These are phyloP conservation scores for Prunus persica DNA, from an alignment of 306 rosid species.

Conservation along the genomic window DNA sequence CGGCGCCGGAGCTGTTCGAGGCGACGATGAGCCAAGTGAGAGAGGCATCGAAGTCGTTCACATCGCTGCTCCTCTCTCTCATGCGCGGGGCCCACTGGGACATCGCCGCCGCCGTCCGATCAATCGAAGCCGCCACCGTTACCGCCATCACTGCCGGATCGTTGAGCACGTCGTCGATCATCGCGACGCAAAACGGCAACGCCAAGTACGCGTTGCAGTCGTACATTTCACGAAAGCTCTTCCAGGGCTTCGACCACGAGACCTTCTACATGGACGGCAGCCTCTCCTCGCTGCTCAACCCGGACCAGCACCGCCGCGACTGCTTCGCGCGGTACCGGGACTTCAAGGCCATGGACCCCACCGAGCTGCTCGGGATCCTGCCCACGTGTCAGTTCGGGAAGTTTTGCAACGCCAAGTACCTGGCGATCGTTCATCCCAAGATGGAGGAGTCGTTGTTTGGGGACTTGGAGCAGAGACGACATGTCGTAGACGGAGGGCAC, in stretches of 20 bases:
- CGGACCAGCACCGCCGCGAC: constrained; percentile 79
- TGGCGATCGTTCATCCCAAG: constrained; percentile 82
- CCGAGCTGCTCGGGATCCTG: constrained; percentile 84
- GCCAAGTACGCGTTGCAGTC: constrained; percentile 91
- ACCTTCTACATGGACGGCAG: constrained; percentile 96
- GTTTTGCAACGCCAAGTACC: constrained; percentile 88
- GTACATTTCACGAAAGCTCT: constrained; percentile 66
- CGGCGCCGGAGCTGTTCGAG: constrained; percentile 71
- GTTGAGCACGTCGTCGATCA: constrained; percentile 27
- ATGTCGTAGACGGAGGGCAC: constrained; percentile 64
- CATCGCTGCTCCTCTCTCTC: constrained; percentile 69
- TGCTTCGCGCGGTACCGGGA: constrained; percentile 82
- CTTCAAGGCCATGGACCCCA: constrained; percentile 88
- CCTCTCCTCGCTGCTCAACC: constrained; percentile 85
- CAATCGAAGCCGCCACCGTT: constrained; percentile 81
- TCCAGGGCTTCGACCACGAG: constrained; percentile 93
- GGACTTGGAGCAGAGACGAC: constrained; percentile 71
- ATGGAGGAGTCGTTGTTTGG: constrained; percentile 98
- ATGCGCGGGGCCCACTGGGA: constrained; percentile 98
- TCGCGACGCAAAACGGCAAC: constrained; percentile 66
- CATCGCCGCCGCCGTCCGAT: constrained; percentile 86
- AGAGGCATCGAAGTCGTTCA: constrained; percentile 77
- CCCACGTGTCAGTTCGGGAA: constrained; percentile 89
- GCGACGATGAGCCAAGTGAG: constrained; percentile 68
- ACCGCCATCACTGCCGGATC: constrained; percentile 28